Conservation (phyloP, 2,329 filamentous ascomycete genomes). For the Penicillium italicum region DNA sequence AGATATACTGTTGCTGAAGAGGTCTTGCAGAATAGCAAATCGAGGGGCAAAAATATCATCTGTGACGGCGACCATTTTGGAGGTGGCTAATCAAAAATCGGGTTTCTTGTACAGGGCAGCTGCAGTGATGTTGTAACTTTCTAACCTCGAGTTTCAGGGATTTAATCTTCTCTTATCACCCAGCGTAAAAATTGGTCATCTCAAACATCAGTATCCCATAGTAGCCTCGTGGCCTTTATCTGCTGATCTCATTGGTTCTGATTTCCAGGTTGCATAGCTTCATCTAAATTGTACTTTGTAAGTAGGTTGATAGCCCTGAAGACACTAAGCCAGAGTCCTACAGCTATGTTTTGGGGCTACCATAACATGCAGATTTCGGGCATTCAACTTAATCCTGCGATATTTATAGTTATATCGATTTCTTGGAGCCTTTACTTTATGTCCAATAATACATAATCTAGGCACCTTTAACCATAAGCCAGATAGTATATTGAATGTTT, state of each 20-base stretch:
- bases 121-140: not conserved
- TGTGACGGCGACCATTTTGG: not conserved
- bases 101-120: not conserved
- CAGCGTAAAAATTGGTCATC: not conserved
- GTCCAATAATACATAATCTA: not conserved
- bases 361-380: not conserved
- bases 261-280: not conserved
- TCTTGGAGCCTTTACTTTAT: not conserved
- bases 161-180: not conserved
- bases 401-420: not conserved
- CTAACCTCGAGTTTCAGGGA: not conserved
- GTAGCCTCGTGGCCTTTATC: constrained; percentile 3
- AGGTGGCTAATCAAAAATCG: not conserved
- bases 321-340: not conserved
- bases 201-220: not conserved
- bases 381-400: not conserved
- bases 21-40: not conserved
- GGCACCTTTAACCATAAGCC: not conserved
- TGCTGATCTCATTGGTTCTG: constrained; percentile 2
- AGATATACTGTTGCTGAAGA: not conserved
- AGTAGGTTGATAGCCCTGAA: not conserved
- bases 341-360: not conserved
- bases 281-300: not conserved
- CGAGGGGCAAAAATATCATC: not conserved
- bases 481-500: not conserved